Evolutionary conservation across 495 filamentous ascomycete genomes (phyloP).

Genomic region (Penicillium cinerascens): DNA sequence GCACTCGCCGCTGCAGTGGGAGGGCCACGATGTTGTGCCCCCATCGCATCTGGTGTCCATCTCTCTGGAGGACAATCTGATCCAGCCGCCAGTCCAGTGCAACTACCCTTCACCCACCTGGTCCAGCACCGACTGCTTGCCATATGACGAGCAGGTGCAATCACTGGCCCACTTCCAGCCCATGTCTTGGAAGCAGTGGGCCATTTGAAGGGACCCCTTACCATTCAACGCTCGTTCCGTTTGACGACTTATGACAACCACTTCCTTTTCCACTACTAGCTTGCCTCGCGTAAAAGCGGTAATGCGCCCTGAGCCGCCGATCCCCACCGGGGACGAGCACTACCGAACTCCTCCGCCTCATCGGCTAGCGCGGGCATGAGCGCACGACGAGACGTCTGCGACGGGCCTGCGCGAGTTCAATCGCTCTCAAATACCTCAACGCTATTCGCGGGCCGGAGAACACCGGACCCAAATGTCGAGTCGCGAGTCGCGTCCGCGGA

Average conservation of each 20-base stretch:
- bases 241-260: constrained; percentile 3
- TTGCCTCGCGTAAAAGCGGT: background rate
- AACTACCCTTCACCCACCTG: constrained; percentile 43
- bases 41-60: constrained; percentile 33
- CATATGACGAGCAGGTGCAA: constrained; percentile 38
- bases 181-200: constrained; percentile 32
- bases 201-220: constrained; percentile 18
- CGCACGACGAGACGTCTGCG: background rate
- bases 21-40: constrained; percentile 23
- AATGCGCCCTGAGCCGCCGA: background rate
- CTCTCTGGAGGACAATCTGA: constrained; percentile 34
- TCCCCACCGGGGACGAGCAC: background rate
- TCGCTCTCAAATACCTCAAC: background rate
- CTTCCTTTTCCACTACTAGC: background rate
- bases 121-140: constrained; percentile 34
- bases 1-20: constrained; percentile 37
- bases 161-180: constrained; percentile 28
- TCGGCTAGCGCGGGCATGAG: background rate
- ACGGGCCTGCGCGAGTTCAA: background rate
- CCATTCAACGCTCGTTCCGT: background rate
- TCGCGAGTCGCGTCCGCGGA: constrained; percentile 9
- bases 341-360: background rate
- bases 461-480: constrained; percentile 5
- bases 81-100: constrained; percentile 39
- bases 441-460: constrained; percentile 10